These are phyloP conservation scores for Fusarium sp. DNA, from an alignment of 2,329 filamentous ascomycete species.

Conservation along the genomic window DNA sequence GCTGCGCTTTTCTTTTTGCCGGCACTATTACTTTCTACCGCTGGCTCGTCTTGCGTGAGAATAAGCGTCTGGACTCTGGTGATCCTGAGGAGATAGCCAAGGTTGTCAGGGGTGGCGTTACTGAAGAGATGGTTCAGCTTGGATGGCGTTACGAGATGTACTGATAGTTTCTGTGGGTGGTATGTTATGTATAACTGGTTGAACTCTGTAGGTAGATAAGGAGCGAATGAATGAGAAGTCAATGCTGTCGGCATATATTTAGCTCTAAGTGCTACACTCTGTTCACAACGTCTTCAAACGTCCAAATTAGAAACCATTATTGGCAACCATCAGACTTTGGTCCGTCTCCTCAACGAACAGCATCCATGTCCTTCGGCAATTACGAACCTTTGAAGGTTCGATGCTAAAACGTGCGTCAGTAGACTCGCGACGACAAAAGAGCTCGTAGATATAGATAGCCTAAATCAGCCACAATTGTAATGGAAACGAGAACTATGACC, in stretches of 20 bases:
- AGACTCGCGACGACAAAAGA: too few species aligned
- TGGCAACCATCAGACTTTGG: too few species aligned
- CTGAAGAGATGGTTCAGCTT: slow-evolving; percentile 54
- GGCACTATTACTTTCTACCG: slow-evolving; percentile 50
- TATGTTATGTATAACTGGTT: fast-evolving
- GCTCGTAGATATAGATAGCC: too few species aligned
- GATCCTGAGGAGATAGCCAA: slow-evolving; percentile 49
- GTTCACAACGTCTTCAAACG: too few species aligned
- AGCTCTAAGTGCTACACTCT: too few species aligned
- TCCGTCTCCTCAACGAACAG: too few species aligned
- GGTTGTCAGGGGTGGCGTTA: slow-evolving; percentile 53
- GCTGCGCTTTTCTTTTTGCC: slow-evolving; percentile 46
- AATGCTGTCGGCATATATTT: fast-evolving
- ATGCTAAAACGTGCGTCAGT: too few species aligned
- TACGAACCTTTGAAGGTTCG: too few species aligned
- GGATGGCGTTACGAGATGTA: slow-evolving; percentile 57
- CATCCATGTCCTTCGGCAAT: too few species aligned
- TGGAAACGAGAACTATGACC: too few species aligned
- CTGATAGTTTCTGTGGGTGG: slow-evolving; percentile 17
- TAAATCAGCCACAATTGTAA: too few species aligned
- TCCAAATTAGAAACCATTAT: too few species aligned
- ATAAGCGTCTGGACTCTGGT: slow-evolving; percentile 50
- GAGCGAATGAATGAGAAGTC: fast-evolving
- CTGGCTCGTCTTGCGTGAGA: slow-evolving; percentile 51
- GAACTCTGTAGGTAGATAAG: not conserved